phyloP scores from a whole-genome alignment of 257 asterid genomes.

The Primulina eburnea region DNA sequence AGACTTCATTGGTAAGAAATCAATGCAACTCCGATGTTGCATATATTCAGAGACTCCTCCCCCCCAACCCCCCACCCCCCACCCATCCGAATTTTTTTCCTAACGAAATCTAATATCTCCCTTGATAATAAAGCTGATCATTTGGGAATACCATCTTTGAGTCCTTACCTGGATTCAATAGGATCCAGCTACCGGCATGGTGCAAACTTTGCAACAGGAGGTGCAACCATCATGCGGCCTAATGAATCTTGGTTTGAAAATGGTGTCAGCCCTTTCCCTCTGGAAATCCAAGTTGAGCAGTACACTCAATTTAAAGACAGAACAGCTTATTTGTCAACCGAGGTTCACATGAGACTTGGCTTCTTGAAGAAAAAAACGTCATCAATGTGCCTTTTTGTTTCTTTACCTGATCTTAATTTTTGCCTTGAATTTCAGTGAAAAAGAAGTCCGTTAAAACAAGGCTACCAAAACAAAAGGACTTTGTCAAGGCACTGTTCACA shows the following conservation, averaged over 20 bases:
- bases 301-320: conserved; percentile 49
- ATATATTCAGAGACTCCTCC: background rate
- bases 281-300: conserved; percentile 67
- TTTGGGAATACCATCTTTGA: conserved; percentile 50
- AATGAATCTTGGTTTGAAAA: conserved; percentile 46
- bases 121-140: conserved; percentile 39
- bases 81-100: too few relatives aligned
- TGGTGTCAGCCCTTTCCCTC: conserved; percentile 58
- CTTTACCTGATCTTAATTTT: background rate
- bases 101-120: background rate
- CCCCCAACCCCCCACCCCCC: too few relatives aligned
- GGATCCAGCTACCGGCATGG: conserved; percentile 35
- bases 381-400: background rate
- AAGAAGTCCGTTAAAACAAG: conserved; percentile 24
- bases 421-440: conserved; percentile 24
- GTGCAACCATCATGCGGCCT: conserved; percentile 55
- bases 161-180: conserved; percentile 64
- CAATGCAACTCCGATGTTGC: background rate
- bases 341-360: conserved; percentile 22
- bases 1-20: conserved; percentile 22
- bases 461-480: conserved; percentile 46
- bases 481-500: conserved; percentile 49
- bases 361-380: background rate
- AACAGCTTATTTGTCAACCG: conserved; percentile 37
- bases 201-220: conserved; percentile 81